Evolutionary conservation across 2,329 filamentous ascomycete species (phyloP).

Genomic region (Magnaporthiopsis incrustans): DNA sequence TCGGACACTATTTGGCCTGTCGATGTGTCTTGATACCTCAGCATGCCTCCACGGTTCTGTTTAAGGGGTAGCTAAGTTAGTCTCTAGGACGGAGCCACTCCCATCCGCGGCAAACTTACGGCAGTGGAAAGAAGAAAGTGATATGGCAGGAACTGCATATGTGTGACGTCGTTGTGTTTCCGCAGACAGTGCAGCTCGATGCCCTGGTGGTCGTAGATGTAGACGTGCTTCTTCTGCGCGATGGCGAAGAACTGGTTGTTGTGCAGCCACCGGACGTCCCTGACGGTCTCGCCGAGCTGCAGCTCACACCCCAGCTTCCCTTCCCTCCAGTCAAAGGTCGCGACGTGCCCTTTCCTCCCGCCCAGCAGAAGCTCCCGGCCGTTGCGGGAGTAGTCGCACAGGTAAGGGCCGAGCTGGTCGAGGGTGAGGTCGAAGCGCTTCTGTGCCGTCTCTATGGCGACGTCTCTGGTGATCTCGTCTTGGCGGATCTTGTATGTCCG

Average conservation of each 20-base stretch:
- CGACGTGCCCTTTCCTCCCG: conserved; percentile 88
- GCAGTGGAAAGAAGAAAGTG: conserved; percentile 89
- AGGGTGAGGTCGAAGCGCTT: conserved; percentile 89
- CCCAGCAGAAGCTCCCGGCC: conserved; percentile 78
- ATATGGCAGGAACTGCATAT: conserved; percentile 94
- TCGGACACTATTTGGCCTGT: conserved; percentile 86
- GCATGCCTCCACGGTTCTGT: conserved; percentile 67
- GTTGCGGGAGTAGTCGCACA: conserved; percentile 82
- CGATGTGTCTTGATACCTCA: conserved; percentile 93
- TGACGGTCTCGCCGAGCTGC: conserved; percentile 81
- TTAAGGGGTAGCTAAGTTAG: conserved; percentile 9
- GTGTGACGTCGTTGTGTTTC: conserved; percentile 83
- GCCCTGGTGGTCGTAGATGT: conserved; percentile 88
- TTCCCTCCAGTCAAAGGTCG: conserved; percentile 92
- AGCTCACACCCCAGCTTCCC: conserved; percentile 82
- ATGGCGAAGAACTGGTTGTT: conserved; percentile 94
- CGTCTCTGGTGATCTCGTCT: conserved; percentile 67
- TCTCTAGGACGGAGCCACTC: background rate
- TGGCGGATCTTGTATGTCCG: conserved; percentile 89
- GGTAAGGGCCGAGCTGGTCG: conserved; percentile 75
- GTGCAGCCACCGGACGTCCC: conserved; percentile 86
- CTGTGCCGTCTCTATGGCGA: conserved; percentile 78
- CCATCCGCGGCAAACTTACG: conserved; percentile 37
- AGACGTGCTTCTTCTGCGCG: conserved; percentile 92
- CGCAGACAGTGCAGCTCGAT: conserved; percentile 87